phyloP scores from a whole-genome alignment of 2,329 filamentous ascomycete species.

The Rutstroemia sp. region DNA sequence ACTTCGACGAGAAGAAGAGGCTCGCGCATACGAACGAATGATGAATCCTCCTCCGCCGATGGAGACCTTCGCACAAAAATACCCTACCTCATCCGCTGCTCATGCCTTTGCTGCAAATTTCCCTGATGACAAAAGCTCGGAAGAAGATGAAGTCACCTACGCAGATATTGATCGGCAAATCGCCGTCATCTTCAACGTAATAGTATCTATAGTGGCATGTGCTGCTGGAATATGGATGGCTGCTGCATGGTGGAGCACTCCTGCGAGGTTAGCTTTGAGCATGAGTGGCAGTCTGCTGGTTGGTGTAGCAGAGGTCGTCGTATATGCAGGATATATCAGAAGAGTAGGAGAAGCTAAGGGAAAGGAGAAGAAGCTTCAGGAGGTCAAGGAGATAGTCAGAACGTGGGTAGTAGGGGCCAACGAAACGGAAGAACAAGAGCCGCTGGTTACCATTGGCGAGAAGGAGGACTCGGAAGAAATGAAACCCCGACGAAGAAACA shows the following conservation, averaged over 20 bases:
- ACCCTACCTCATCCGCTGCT: conserved; percentile 44
- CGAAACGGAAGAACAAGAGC: conserved; percentile 22
- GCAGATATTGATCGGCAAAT: conserved; percentile 74
- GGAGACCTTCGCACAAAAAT: conserved; percentile 54
- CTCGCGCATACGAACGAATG: conserved; percentile 76
- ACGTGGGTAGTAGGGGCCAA: conserved; percentile 58
- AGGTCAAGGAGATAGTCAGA: conserved; percentile 61
- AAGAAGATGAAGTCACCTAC: conserved; percentile 59
- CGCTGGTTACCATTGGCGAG: neutral
- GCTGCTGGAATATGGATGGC: conserved; percentile 72
- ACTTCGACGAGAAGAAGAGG: conserved; percentile 76
- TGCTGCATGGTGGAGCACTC: conserved; percentile 67
- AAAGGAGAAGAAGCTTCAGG: conserved; percentile 51
- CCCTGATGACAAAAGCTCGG: conserved; percentile 34
- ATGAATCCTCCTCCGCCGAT: conserved; percentile 48
- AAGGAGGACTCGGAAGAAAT: neutral
- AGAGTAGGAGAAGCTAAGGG: conserved; percentile 61
- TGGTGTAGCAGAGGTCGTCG: conserved; percentile 67
- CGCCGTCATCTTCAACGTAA: conserved; percentile 80
- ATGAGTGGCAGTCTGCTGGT: conserved; percentile 64
- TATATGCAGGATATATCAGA: conserved; percentile 70
- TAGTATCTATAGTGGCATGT: conserved; percentile 77
- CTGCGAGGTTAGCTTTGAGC: conserved; percentile 61
- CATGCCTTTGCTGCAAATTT: conserved; percentile 46
- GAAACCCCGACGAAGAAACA: conserved; percentile 6